These are phyloP conservation scores for Microbotryum violaceum DNA, from an alignment of 1,284 basidiomycete species.

Conservation along the genomic window DNA sequence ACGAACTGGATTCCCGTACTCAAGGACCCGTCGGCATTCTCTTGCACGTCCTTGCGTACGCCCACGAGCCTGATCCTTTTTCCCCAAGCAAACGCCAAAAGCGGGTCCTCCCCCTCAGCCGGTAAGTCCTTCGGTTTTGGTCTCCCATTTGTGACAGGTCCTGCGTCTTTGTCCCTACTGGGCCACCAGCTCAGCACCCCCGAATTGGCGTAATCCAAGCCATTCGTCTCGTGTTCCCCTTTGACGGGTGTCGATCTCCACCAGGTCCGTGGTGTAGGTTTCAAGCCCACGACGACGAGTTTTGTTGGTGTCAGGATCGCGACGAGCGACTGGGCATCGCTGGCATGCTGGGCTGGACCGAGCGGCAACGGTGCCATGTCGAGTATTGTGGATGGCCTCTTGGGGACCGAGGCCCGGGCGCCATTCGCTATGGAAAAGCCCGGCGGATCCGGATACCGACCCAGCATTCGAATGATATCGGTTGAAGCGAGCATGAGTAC, in stretches of 20 bases:
- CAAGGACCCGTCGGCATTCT: not conserved
- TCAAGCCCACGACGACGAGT: slow-evolving; percentile 84
- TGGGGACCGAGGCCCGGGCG: slow-evolving; percentile 1
- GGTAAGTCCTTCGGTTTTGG: not conserved
- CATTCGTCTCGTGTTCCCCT: slow-evolving; percentile 47
- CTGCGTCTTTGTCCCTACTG: slow-evolving; percentile 5
- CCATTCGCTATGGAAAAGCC: slow-evolving; percentile 31
- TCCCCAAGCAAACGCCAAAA: slow-evolving; percentile 78
- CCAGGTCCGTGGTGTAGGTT: slow-evolving; percentile 89
- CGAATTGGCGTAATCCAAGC: slow-evolving; percentile 36
- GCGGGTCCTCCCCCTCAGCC: slow-evolving; percentile 51
- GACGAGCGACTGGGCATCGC: slow-evolving; percentile 74
- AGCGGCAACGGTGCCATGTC: slow-evolving; percentile 75
- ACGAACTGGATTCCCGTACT: slow-evolving; percentile 34
- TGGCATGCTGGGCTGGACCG: slow-evolving; percentile 61
- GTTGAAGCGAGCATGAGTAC: slow-evolving; percentile 91
- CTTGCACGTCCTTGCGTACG: slow-evolving; percentile 41
- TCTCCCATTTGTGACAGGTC: not conserved
- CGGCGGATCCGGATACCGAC: slow-evolving; percentile 61
- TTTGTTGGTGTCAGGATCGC: slow-evolving; percentile 85
- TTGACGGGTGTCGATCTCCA: slow-evolving; percentile 63
- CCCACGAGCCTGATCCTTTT: slow-evolving; percentile 56
- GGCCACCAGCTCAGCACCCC: slow-evolving; percentile 73
- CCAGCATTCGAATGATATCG: slow-evolving; percentile 87
- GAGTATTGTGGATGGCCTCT: slow-evolving; percentile 58